A percentile compares a stretch with the other conserved stretches of the same genome.
phyloP scores from a whole-genome alignment of 345 rosid species.

The Bruguiera sexangula region DNA sequence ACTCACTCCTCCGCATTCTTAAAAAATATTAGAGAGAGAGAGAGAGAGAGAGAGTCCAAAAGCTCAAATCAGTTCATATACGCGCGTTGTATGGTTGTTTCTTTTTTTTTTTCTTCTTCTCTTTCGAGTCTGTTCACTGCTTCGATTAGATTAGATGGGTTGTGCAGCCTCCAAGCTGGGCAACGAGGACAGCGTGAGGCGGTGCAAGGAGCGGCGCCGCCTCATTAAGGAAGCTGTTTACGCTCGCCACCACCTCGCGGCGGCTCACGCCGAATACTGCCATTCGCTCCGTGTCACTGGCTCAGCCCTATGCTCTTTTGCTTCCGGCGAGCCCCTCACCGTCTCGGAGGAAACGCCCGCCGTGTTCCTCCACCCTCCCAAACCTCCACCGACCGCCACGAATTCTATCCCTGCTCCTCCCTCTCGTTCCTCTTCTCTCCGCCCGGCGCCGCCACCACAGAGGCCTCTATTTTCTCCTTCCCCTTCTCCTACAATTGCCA shows the following conservation, averaged over 20 bases:
- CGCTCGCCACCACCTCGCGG: slow-evolving; percentile 82
- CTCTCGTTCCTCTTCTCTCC: slow-evolving; percentile 42
- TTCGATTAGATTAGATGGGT: slow-evolving; percentile 48
- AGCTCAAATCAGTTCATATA: no score
- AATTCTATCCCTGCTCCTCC: slow-evolving; percentile 38
- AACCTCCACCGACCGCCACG: slow-evolving; percentile 15
- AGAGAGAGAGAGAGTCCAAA: no score
- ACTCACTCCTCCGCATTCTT: not conserved
- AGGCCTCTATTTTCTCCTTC: slow-evolving; percentile 32
- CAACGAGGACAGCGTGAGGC: slow-evolving; percentile 86
- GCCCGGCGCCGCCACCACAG: slow-evolving; percentile 37
- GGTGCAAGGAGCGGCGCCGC: slow-evolving; percentile 97
- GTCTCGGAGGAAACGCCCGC: slow-evolving; percentile 87
- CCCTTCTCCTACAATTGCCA: slow-evolving; percentile 43
- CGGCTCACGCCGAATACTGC: slow-evolving; percentile 94
- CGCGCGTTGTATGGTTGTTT: no score
- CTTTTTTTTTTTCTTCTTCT: no score
- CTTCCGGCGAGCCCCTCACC: slow-evolving; percentile 67
- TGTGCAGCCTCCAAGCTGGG: slow-evolving; percentile 91
- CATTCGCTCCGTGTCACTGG: slow-evolving; percentile 83
- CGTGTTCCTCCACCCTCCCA: slow-evolving; percentile 55
- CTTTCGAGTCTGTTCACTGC: not conserved
- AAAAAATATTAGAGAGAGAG: no score
- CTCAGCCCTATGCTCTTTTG: slow-evolving; percentile 77
- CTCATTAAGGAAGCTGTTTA: slow-evolving; percentile 80